phyloP scores from a whole-genome alignment of 2,329 filamentous ascomycete species.

The Cucurbitaria berberidis region DNA sequence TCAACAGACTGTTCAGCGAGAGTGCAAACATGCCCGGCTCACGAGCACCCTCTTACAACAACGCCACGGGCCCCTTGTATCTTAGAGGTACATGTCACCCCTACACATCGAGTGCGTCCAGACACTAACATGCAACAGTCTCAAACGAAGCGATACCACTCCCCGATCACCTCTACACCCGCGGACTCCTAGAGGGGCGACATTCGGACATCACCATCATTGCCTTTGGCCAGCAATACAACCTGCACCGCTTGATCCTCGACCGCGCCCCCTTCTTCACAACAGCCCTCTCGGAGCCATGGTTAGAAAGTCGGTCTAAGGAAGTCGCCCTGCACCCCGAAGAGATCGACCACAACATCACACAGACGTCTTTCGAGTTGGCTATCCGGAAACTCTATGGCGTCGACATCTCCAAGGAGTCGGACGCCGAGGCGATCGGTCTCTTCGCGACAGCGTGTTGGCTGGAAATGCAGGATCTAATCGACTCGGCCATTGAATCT shows the following conservation, averaged over 20 bases:
- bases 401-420: constrained; percentile 55
- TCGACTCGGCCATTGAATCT: constrained; percentile 60
- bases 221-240: constrained; percentile 60
- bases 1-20: constrained; percentile 54
- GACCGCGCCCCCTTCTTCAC: constrained; percentile 64
- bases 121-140: constrained; percentile 29
- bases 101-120: background rate
- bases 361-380: constrained; percentile 60
- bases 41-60: constrained; percentile 51
- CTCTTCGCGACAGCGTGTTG: constrained; percentile 64
- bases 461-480: constrained; percentile 64
- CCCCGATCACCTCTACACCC: constrained; percentile 59
- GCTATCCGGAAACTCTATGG: constrained; percentile 63
- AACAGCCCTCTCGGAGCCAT: constrained; percentile 61
- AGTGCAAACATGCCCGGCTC: constrained; percentile 47
- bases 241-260: constrained; percentile 61
- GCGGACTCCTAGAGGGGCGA: constrained; percentile 58
- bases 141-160: constrained; percentile 51
- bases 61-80: constrained; percentile 44
- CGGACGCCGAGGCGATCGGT: constrained; percentile 60
- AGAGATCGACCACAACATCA: constrained; percentile 61
- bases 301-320: constrained; percentile 60
- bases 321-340: constrained; percentile 61
- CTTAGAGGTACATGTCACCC: constrained; percentile 31
- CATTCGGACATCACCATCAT: constrained; percentile 62